Base-by-base conservation (phyloP, 495 filamentous ascomycete species). In the Hyaloscypha variabilis region DNA sequence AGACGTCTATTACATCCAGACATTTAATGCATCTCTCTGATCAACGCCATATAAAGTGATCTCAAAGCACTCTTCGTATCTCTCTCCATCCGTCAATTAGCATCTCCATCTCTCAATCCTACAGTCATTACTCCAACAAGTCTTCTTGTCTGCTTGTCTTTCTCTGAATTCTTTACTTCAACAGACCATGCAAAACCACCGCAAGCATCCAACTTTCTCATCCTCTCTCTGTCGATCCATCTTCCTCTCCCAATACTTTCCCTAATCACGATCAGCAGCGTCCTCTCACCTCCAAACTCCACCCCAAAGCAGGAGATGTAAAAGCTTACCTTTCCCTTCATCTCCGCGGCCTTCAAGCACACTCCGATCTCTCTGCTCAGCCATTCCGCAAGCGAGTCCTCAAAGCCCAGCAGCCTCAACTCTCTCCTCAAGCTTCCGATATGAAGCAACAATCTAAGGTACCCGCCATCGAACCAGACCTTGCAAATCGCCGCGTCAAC, bases 391-490 rank as follows among this genome's bases (percentile, higher is more conserved):
- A 58, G 10, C 26, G 14, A 26, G 11, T 34, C 54, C 25, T 58
- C 25, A 58, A 58, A 58, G 10, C 54, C 54, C 23, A 58, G 30
- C 3, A 58, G 21, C 54, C 30, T n/a, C 54, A 58, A 31, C 29
- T 58, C 54, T 8, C 54, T 31, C 54, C 30, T 34, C 25, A 58
- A 58, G n/a, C 19, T 26, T 21, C 30, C 54, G 8, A 58, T 19
- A 34, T 34, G 54, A 34, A 58, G 23, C 29, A 58, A 34, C 11
- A 58, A 29, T 19, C 54, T 14, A 6, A 58, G 30, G 34, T 29
- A 17, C 8, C 5, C n/a, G 25, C 54, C 54, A 19, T 21, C n/a
- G n/a, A 58, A 58, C 54, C 54, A 58, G 54, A 58, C 34, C 19
- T 34, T 54, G 11, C n/a, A 24, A 17, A 17, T 24, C 10, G 51